These are phyloP conservation scores for Mycena indigotica DNA, from an alignment of 768 basidiomycete genomes.

Conservation along the genomic window DNA sequence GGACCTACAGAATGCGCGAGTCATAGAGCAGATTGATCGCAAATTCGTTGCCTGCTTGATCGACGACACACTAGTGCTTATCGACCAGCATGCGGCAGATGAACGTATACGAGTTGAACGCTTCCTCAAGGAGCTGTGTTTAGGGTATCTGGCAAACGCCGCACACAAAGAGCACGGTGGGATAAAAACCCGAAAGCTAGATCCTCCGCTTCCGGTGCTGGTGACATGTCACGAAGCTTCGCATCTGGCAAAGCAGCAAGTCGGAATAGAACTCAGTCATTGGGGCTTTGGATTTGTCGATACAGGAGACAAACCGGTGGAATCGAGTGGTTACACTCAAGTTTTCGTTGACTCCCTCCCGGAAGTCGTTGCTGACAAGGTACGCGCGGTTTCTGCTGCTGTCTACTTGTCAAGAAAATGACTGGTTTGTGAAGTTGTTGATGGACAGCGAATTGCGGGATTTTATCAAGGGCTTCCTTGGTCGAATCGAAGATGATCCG, in stretches of 20 bases:
- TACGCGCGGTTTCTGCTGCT: conserved; percentile 31
- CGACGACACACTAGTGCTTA: conserved; percentile 59
- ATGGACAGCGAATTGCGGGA: conserved; percentile 72
- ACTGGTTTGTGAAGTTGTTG: conserved; percentile 52
- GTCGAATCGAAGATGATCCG: conserved; percentile 55
- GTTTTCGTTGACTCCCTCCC: conserved; percentile 66
- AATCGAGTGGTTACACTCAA: conserved; percentile 58
- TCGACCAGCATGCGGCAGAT: conserved; percentile 99
- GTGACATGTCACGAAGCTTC: conserved; percentile 67
- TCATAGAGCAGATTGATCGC: conserved; percentile 84
- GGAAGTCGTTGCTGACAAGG: conserved; percentile 71
- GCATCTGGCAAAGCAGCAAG: conserved; percentile 43
- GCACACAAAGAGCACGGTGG: conserved; percentile 28
- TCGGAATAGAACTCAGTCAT: conserved; percentile 52
- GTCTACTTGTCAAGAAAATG: conserved; percentile 19
- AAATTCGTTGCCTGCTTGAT: conserved; percentile 87
- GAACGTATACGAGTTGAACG: conserved; percentile 91
- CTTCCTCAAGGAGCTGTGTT: conserved; percentile 75
- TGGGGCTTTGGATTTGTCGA: conserved; percentile 73
- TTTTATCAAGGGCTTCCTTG: conserved; percentile 73
- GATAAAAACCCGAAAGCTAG: conserved; percentile 45
- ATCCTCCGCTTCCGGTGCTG: conserved; percentile 60
- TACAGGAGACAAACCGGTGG: conserved; percentile 27
- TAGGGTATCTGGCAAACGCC: conserved; percentile 58
- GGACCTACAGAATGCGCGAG: conserved; percentile 56